Conservation (phyloP, 2,329 filamentous ascomycete genomes). For the Dactylellina drechsleri region DNA sequence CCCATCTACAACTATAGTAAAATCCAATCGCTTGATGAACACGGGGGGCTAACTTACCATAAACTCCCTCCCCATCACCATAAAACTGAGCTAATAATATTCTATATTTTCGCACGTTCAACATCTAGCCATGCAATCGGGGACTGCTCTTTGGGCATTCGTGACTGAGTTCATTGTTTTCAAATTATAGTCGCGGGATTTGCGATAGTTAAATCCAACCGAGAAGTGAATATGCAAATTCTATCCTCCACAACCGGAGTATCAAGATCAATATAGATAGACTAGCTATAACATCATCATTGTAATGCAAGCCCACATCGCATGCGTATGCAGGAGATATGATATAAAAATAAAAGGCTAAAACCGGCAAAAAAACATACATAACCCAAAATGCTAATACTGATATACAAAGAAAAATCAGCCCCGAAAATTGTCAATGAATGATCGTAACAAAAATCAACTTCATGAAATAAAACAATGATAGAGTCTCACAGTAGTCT, state of each 20-base stretch:
- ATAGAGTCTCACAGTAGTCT: not conserved
- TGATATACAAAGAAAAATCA: slow-evolving; percentile 10
- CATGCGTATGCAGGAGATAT: not conserved
- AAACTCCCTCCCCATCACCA: slow-evolving; percentile 4
- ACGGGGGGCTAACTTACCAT: slow-evolving; percentile 13
- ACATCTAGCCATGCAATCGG: not conserved
- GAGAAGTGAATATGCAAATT: not conserved
- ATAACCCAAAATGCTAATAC: not conserved
- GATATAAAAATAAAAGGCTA: not conserved
- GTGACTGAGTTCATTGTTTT: not conserved
- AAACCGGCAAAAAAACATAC: slow-evolving; percentile 1
- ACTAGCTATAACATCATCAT: too few relatives aligned
- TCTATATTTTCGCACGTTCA: not conserved
- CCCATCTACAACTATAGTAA: not conserved
- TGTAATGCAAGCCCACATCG: too few relatives aligned
- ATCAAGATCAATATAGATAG: too few relatives aligned
- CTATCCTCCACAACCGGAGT: too few relatives aligned
- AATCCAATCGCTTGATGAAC: not conserved
- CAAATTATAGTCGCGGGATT: slow-evolving; percentile 5
- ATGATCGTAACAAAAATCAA: not conserved
- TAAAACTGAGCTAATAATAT: slow-evolving; percentile 19
- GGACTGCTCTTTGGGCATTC: too few relatives aligned
- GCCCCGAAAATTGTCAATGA: not conserved
- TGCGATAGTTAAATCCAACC: slow-evolving; percentile 14
- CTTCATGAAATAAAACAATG: not conserved